A percentile compares a stretch with the other conserved stretches of the same genome.
These are phyloP conservation scores for Cordyceps farinosa DNA, from an alignment of 2,329 filamentous ascomycete genomes.

Conservation along the genomic window DNA sequence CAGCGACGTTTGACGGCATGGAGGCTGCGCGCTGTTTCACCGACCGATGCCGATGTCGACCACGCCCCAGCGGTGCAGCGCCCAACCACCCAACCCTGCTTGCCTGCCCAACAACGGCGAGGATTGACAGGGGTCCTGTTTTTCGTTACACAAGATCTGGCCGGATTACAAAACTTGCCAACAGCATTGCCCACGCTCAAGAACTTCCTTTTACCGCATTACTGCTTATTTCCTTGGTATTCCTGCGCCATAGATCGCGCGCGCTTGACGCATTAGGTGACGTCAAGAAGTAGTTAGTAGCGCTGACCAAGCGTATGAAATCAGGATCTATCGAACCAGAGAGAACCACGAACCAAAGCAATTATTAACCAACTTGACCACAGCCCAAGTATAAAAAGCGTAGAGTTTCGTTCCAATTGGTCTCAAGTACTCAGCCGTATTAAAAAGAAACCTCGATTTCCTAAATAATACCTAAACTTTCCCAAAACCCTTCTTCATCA, in stretches of 20 bases:
- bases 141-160: slow-evolving; percentile 4
- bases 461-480: background rate
- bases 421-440: too few relatives aligned
- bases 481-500: background rate
- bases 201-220: background rate
- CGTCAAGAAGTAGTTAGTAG: background rate
- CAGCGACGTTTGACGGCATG: background rate
- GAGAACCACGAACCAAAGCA: background rate
- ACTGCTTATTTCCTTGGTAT: slow-evolving; percentile 1
- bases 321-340: background rate
- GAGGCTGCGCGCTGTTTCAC: background rate
- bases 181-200: background rate
- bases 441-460: background rate
- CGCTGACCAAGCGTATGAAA: slow-evolving; percentile 1
- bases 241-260: background rate
- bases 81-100: background rate
- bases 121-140: background rate
- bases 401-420: background rate
- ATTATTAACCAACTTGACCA: background rate
- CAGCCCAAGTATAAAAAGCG: background rate
- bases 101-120: background rate
- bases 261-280: slow-evolving; percentile 4
- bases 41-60: background rate
- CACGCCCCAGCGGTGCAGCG: background rate
- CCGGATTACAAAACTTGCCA: background rate